Evolutionary conservation across 2,329 filamentous ascomycete genomes (phyloP), one percentile per base, ranked within the genome.

Genomic region (Diaporthe velutina): DNA sequence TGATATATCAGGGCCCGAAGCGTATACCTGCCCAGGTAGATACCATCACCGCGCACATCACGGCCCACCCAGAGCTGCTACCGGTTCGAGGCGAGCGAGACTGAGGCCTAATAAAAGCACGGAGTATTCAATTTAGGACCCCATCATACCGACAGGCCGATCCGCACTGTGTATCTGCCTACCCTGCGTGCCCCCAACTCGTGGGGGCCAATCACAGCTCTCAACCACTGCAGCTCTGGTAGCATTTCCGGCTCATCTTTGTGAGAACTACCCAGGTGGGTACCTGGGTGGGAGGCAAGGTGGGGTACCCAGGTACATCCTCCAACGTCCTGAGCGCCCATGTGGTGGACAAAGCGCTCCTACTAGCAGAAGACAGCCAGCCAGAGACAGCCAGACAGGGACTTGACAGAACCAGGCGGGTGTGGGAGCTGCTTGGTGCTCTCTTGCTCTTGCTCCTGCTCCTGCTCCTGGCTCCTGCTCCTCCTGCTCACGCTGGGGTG

Each of bases 271-370:
- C 64, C 64, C 64, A 8, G 30, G 64, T 35, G 64, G 42, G 28
- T 13, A 25, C 45, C 17, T n/a, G 52, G 30, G 64, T 52, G 61
- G 61, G 61, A 35, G 9, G 28, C 61, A n/a, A 48, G 30, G 42
- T 48, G 45, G 64, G 64, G 70, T 72, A 54, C 57, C 70, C 17
- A 33, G 57, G 70, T 55, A 52, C 70, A 64, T 64, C 33, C 57
- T 64, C 64, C 64, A 67, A 52, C 64, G 45, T 67, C 64, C 64
- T 67, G 64, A 61, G 70, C 50, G 70, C 57, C 70, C 57, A 54
- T 50, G 70, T 64, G 42, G 70, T 72, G 57, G 70, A 72, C 70
- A 72, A 61, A 72, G 70, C 70, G 57, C 52, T 64, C 45, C 45
- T 72, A 42, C 70, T 38, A 40, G 35, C 30, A 52, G 17, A 15